Conservation (phyloP, 2,329 filamentous ascomycete species). For the Cordyceps fumosorosea region DNA sequence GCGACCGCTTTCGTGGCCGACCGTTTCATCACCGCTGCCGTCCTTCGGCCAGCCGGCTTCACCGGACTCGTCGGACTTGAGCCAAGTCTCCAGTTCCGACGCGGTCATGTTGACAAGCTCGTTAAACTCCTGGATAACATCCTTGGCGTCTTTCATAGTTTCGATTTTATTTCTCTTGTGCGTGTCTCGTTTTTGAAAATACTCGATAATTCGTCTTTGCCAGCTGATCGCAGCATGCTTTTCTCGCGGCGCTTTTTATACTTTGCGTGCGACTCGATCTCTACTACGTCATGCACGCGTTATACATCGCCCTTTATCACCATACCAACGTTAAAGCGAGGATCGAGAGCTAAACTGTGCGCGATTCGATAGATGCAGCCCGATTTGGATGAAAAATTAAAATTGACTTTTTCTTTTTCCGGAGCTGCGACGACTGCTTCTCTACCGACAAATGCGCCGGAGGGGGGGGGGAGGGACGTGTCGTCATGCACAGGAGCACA, state of each 20-base stretch:
- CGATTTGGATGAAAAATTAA: not conserved
- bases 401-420: not conserved
- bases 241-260: not conserved
- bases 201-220: not conserved
- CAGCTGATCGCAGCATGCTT: not conserved
- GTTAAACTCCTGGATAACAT: constrained; percentile 52
- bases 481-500: not conserved
- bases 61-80: constrained; percentile 50
- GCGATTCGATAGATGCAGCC: not conserved
- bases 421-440: too few relatives aligned
- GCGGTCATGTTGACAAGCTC: constrained; percentile 60
- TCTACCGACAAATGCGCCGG: not conserved
- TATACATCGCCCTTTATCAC: not conserved
- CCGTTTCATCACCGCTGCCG: constrained; percentile 50
- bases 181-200: not conserved
- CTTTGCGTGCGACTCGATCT: not conserved
- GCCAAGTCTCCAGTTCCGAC: constrained; percentile 54
- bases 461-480: not conserved
- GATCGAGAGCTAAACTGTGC: not conserved
- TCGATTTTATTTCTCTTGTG: not conserved
- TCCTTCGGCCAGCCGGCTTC: constrained; percentile 55
- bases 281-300: constrained; percentile 4
- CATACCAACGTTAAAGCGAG: not conserved
- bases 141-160: constrained; percentile 22
- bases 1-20: constrained; percentile 57